Base-by-base conservation (phyloP, 495 filamentous ascomycete genomes). In the Aspergillus carlsbadensis region DNA sequence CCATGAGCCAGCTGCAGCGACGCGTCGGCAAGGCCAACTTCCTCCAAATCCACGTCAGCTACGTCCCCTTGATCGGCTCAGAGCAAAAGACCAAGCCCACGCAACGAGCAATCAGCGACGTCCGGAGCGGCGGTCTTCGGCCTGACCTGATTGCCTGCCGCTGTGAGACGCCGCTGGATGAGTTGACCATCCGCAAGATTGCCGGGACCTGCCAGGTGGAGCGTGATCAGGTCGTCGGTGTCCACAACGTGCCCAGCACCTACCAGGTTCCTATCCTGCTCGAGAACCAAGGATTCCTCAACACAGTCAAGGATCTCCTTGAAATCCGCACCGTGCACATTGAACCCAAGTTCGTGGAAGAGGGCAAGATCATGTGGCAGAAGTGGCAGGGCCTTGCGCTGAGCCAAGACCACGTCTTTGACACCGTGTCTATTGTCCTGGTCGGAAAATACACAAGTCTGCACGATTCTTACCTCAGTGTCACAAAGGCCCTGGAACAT, bases 1-100 rank as follows among this genome's bases (percentile, higher is more conserved):
- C 92, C 13, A 75, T 98, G 63, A 82, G 82, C 54, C 89, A 95
- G 68, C 80, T 96, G 39, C 79, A 85, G 45, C 73, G 86, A 49
- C 79, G 84, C 41, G 86, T 81, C 45, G 90, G 89, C 54, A 88
- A 85, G 67, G 76, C 82, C 61, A 94, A 96, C 72, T 96, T 97
- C 70, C 64, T 90, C 59, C 85, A 89, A 68, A 96, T 94, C 57
- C 85, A 91, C 65, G 92, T 96, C 40, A 90, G 83, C 8, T 84
- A 88, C 43, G 82, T 96, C 17, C 92, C 91, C 0, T 73, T 92
- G 3, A 76, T 83, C 29, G 65, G 71, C 7, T 58, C 44, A 15
- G 94, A 98, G 75, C 84, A 94, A 73, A 98, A 98, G 84, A 97
- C 91, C 13, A 98, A 98, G 72, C 94, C 94, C 1, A 98, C 94